Percentiles rank a stretch among this genome's conserved stretches.
Conservation (phyloP, 1,284 basidiomycete genomes). For the Cystobasidiaceae sp. region DNA sequence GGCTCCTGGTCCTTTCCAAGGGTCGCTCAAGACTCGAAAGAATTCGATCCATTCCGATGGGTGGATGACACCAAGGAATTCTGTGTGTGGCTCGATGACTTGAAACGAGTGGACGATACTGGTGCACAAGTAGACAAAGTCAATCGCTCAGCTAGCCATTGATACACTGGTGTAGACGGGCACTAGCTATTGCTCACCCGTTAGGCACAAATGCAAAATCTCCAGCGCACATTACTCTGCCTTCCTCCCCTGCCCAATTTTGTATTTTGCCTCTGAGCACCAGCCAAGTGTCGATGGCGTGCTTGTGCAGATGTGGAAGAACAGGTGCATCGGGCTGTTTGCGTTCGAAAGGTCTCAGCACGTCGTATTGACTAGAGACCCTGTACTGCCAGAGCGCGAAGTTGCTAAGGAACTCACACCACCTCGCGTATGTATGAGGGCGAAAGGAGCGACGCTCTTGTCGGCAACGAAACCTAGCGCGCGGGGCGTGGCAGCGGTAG, state of each 20-base stretch:
- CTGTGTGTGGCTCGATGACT: slow-evolving; percentile 20
- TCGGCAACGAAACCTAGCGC: slow-evolving; percentile 13
- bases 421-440: slow-evolving; percentile 14
- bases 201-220: slow-evolving; percentile 10
- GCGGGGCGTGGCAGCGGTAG: background rate
- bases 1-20: background rate
- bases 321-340: slow-evolving; percentile 12
- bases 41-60: slow-evolving; percentile 19
- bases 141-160: background rate
- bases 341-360: background rate
- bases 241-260: slow-evolving; percentile 7
- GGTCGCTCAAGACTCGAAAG: slow-evolving; percentile 9
- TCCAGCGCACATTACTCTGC: slow-evolving; percentile 12
- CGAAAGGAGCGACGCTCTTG: slow-evolving; percentile 10
- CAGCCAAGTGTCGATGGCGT: slow-evolving; percentile 24
- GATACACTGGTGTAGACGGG: background rate
- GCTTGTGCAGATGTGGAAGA: slow-evolving; percentile 5
- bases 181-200: background rate
- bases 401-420: background rate
- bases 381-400: background rate
- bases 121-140: background rate
- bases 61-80: slow-evolving; percentile 21
- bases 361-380: background rate
- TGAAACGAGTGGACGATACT: slow-evolving; percentile 9
- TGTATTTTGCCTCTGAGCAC: slow-evolving; percentile 7